Base-by-base conservation (phyloP, 768 basidiomycete genomes). In the Xerocomus brunneocitrinus region DNA sequence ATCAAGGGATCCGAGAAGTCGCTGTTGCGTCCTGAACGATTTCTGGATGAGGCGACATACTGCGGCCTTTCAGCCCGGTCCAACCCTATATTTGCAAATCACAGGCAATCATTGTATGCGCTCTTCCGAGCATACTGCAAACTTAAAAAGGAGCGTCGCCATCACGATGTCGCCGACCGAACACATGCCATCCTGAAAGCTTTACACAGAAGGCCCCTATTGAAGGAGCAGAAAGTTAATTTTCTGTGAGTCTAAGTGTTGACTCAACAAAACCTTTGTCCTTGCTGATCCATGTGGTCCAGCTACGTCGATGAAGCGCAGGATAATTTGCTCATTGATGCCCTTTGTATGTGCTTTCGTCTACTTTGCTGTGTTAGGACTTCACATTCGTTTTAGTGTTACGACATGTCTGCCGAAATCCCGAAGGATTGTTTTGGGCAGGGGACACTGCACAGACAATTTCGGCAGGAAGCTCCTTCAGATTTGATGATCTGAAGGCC, bases 381-480 rank as follows among this genome's bases (percentile, higher is more conserved):
- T 32, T 68, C 16, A 69, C 13, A 1, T 49, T 7, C 27, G 1
- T 7, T 30, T 25, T 52, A 89, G 87, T 89, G 4, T 65, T 89
- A 38, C 71, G 85, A 30, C 71, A 73, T 0, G 62, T 89, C n/a
- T 88, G 84, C 55, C 66, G 67, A 10, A 88, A 88, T 59, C 76
- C 79, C 0, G 71, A 85, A 47, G 87, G 87, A 0, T 67, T 88
- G 19, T 85, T 89, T 56, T 89, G 85, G 84, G 87, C 86, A 2
- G 88, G 89, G 0, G 88, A 90, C 61, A 89, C 88, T 0, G 86
- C 88, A 0, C 88, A 90, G 57, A 85, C 87, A 0, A 89, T 90
- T 36, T 82, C 85, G 0, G 77, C 79, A 0, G 88, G 87, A 3
- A 86, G 84, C 56, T 77, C 84, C 0, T 90, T 90, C 58, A 71